Evolutionary conservation across 164 flowering plant species (phyloP), one percentile per base, ranked within the genome.

Genomic region (Kalanchoe fedtschenkoi): DNA sequence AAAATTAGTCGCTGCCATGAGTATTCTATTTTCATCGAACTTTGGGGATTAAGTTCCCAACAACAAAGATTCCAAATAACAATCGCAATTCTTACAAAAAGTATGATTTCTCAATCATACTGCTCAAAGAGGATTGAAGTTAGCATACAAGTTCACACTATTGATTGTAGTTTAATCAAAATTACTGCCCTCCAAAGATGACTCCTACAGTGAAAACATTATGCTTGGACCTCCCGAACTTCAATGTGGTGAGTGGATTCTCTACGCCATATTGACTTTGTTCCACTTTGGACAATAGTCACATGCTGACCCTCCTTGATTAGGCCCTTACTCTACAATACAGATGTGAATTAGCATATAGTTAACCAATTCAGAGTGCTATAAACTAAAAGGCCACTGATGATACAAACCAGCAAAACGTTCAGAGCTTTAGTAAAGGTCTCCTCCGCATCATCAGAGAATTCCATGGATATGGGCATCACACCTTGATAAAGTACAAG

Each of bases 271-370:
- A 90, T 93, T 38, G 98, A 92, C 65, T 90, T 97, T 2, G 84
- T 79, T 61, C 98, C 98, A 74, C 98, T 93, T 70, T 90, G 97
- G 51, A 90, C 97, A 68, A 93, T 85, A 32, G 97, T 86, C 19
- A 90, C 96, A 67, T 85, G 74, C 65, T 85, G 82, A 14, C 91
- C 98, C 65, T 79, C 86, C 72, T 72, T 75, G 75, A 90, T 16
- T 62, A 81, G 68, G 58, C 74, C 74, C 67, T 82, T 78, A 30
- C 66, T 72, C 98, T 92, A 70, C 58, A 68, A 33, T 46, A 72
- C 11, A 37, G 13, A 37, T 15, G 8, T 37, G 11, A 37, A 5
- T 37, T 37, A 37, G 39, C 39, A 37, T 37, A 37, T n/a, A n/a
- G n/a, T 1, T 19, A 29, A 42, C 10, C 15, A 41, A 24, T 13